Evolutionary conservation across 371 early-diverging fungal genomes (phyloP).

Genomic region (Apophysomyces variabilis): DNA sequence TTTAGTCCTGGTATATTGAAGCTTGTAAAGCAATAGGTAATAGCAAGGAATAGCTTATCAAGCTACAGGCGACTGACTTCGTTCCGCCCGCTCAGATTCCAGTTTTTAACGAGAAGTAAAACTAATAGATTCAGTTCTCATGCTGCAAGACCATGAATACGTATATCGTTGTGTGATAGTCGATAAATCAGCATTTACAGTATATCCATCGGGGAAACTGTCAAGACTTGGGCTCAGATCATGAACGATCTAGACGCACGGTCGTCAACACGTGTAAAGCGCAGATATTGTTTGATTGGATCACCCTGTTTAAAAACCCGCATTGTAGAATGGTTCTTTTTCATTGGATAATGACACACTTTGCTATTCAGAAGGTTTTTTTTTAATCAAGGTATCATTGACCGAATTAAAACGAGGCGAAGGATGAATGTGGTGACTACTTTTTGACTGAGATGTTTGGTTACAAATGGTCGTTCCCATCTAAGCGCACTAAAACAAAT

Average conservation of each 20-base stretch:
- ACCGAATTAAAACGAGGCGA: background rate
- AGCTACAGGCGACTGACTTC: no score
- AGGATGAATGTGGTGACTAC: constrained; percentile 1
- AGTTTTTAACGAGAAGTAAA: no score
- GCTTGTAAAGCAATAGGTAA: no score
- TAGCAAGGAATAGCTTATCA: no score
- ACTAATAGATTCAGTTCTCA: no score
- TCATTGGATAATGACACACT: background rate
- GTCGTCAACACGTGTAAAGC: background rate
- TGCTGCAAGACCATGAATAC: no score
- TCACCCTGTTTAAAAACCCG: background rate
- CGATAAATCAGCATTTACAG: no score
- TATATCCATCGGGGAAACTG: no score
- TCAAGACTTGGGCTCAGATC: no score
- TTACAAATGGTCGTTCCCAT: background rate
- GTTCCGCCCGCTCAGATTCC: no score
- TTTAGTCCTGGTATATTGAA: no score
- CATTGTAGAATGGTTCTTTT: background rate
- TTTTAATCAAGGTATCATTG: constrained; percentile 7
- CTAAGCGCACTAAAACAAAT: constrained; percentile 1
- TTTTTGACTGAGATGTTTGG: background rate
- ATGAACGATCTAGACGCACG: background rate
- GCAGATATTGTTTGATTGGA: background rate
- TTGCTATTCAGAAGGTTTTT: background rate
- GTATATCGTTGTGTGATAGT: no score